phyloP scores from a whole-genome alignment of 805 yeast species.

The Millerago galiae region DNA sequence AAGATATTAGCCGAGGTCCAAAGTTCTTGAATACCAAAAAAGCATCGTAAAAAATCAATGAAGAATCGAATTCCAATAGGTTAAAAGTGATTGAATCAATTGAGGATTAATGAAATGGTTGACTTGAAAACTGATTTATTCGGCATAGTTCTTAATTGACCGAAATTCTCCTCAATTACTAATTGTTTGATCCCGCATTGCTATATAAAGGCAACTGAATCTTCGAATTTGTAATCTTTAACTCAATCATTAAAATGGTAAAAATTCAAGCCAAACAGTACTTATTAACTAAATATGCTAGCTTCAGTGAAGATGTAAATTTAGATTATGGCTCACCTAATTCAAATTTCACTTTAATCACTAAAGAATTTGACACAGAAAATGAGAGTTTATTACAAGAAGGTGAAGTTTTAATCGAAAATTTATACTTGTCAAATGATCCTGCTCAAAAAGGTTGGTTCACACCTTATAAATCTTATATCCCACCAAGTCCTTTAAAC shows the following conservation, averaged over 20 bases:
- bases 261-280: constrained; percentile 25
- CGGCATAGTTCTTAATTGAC: no score
- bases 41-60: no score
- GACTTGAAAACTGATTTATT: no score
- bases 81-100: no score
- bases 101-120: no score
- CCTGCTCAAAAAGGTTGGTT: constrained; percentile 63
- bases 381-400: constrained; percentile 24
- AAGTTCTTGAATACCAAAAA: not conserved
- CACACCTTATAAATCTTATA: constrained; percentile 26
- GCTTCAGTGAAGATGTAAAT: constrained; percentile 22
- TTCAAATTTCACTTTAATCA: constrained; percentile 25
- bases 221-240: no score
- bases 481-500: constrained; percentile 29
- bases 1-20: not conserved
- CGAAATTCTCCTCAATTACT: no score
- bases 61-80: no score
- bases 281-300: constrained; percentile 24
- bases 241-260: constrained; percentile 20
- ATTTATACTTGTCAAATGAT: constrained; percentile 46
- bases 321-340: constrained; percentile 18
- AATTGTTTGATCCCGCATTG: no score
- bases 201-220: no score
- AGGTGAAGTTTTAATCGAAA: constrained; percentile 38
- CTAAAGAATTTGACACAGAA: constrained; percentile 15